Percentiles rank a stretch among this genome's conserved stretches.
Conservation (phyloP, 371 early-diverging fungal genomes). For the Apophysomyces variabilis region DNA sequence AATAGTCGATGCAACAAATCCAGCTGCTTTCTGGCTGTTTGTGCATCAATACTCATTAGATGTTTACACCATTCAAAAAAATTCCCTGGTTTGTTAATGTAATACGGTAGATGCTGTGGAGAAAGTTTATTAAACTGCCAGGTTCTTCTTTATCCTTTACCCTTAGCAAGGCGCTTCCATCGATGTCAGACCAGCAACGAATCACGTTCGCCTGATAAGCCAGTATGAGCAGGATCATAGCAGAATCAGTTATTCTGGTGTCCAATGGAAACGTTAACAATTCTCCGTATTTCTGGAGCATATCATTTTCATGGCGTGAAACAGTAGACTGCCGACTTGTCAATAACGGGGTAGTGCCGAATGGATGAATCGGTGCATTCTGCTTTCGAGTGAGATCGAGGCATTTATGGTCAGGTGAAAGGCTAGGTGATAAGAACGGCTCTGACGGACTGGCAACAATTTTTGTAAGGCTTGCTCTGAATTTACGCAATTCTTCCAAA, state of each 20-base stretch:
- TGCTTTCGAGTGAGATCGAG: neutral
- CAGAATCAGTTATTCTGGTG: slow-evolving; percentile 30
- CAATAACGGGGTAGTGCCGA: slow-evolving; percentile 12
- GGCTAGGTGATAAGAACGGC: neutral
- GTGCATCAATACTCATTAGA: slow-evolving; percentile 25
- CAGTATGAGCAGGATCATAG: slow-evolving; percentile 40
- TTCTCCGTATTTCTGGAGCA: slow-evolving; percentile 34
- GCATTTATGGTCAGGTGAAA: neutral
- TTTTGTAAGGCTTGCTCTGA: slow-evolving; percentile 28
- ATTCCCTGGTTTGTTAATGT: slow-evolving; percentile 37
- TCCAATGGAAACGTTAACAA: slow-evolving; percentile 43
- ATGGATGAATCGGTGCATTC: slow-evolving; percentile 7
- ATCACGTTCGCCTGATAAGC: slow-evolving; percentile 48
- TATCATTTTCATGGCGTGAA: slow-evolving; percentile 31
- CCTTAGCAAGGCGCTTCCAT: slow-evolving; percentile 32
- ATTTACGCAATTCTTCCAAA: slow-evolving; percentile 39
- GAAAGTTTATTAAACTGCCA: neutral
- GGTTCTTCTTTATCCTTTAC: slow-evolving; percentile 22
- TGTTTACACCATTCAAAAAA: slow-evolving; percentile 47
- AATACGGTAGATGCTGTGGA: slow-evolving; percentile 42
- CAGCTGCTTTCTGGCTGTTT: slow-evolving; percentile 35
- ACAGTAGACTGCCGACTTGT: slow-evolving; percentile 5
- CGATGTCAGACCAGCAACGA: slow-evolving; percentile 40
- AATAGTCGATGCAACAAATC: slow-evolving; percentile 34
- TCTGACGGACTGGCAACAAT: neutral